A percentile compares a stretch with the other conserved stretches of the same genome.
Evolutionary conservation across 495 filamentous ascomycete genomes (phyloP).

Genomic region (Xylaria curta): DNA sequence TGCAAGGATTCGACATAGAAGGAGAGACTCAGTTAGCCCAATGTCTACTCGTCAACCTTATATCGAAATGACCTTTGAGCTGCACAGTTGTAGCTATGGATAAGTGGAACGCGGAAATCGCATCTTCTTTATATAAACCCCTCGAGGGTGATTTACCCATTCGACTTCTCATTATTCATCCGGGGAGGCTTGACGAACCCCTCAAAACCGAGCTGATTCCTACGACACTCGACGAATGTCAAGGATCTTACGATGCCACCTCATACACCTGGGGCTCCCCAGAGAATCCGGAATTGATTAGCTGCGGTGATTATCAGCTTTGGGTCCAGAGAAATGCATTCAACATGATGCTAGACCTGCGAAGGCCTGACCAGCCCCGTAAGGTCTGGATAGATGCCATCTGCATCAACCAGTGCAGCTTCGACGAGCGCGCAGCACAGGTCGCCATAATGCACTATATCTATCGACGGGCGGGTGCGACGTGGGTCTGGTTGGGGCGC

Average conservation of each 20-base stretch:
- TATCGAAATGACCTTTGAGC: background rate
- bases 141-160: conserved; percentile 23
- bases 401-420: conserved; percentile 32
- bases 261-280: conserved; percentile 34
- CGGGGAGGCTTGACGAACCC: conserved; percentile 16
- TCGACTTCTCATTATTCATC: conserved; percentile 27
- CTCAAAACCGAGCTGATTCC: conserved; percentile 29
- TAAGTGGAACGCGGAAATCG: conserved; percentile 28
- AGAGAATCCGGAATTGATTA: conserved; percentile 24
- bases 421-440: conserved; percentile 32
- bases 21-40: background rate
- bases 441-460: conserved; percentile 32
- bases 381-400: conserved; percentile 34
- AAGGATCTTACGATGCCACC: conserved; percentile 28
- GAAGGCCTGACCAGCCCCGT: conserved; percentile 22
- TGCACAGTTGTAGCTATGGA: conserved; percentile 23
- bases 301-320: conserved; percentile 21
- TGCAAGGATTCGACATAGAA: background rate
- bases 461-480: conserved; percentile 29
- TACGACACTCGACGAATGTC: conserved; percentile 26
- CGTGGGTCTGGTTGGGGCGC: conserved; percentile 29
- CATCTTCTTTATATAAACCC: conserved; percentile 23
- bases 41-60: background rate
- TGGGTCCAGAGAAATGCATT: conserved; percentile 32
- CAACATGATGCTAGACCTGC: conserved; percentile 29